Evolutionary conservation across 2,329 filamentous ascomycete species (phyloP), one percentile per base, ranked within the genome.

Genomic region (Diaporthe ampelina): DNA sequence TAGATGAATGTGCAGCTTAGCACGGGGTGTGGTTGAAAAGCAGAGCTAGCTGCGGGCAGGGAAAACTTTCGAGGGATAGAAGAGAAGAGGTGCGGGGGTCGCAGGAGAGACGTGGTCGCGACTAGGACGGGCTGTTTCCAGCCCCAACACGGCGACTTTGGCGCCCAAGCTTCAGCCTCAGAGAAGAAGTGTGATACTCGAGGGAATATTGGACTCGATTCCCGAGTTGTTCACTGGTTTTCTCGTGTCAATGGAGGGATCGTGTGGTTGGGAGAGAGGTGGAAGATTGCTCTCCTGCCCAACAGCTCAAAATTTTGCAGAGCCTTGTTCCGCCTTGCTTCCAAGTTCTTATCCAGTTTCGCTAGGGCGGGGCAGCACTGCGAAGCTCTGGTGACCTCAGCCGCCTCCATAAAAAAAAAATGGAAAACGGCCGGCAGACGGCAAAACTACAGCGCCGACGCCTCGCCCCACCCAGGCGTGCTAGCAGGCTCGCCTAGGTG

Each of bases 1-100:
- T 82, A 82, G 80, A 88, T 78, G 81, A 85, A 76, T 74, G 84
- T 84, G 83, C 86, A 86, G 84, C 87, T 86, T 82, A 86, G 86
- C 86, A 88, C 85, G 82, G 84, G 82, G 81, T 86, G 81, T 83
- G 82, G 85, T 84, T 83, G 85, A 88, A 90, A 87, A 78, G 90
- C 91, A 93, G 91, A 88, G 86, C 91, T 90, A 87, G 91, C 91
- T 92, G 91, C 91, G 85, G 86, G 82, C 81, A 85, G 84, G 81
- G 83, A 83, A 85, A 89, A 85, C 81, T 83, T 81, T 82, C 82
- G 84, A 78, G 83, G 80, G 76, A 83, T 77, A 89, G 89, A 91
- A 91, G 86, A 80, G 87, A 91, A 91, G 79, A 85, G 80, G 78
- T 79, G 79, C 76, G 80, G 78, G 79, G 77, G 75, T 76, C 78